Evolutionary conservation across 768 basidiomycete genomes (phyloP), one percentile per base, ranked within the genome.

Genomic region (Russula brevipes): DNA sequence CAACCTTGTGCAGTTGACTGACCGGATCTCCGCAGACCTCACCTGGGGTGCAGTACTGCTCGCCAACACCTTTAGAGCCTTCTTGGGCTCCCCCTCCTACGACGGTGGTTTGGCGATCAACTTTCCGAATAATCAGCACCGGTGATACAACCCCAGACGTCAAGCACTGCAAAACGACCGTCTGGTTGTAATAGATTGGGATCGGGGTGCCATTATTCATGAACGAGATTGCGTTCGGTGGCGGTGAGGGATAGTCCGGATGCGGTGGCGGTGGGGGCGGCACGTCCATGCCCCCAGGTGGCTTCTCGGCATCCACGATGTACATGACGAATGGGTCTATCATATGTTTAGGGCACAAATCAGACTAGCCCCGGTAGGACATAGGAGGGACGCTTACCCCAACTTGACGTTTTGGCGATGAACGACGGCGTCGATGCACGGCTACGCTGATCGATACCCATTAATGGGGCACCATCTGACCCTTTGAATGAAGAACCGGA

Each of bases 101-200:
- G 42, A 89, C 94, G 8, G 85, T 90, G 2, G 91, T 92, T 68
- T 87, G 89, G 69, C 89, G 87, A 70, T 97, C 95, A 57, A 97
- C 91, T 70, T 94, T 93, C 59, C 96, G 90, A 68, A 98, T 89
- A 75, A 98, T 89, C 49, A 98, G 80, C 45, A 94, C 86, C 10
- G 96, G 96, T 62, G 91, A 92, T 69, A 96, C 90, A 47, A 94
- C 89, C 35, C 94, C 96, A 3, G 96, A 96, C 1, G 90, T 90
- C 67, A 96, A 79, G 70, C 94, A 98, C 72, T 98, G 96, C 41
- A 98, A 75, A 36, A 98, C 92, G 52, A 98, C 89, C 1, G 93
- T 94, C 73, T 95, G 91, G 72, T 98, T 98, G 80, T 98, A 98
- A 75, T 94, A 93, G 61, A 98, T 87, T 17, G 94, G 88, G 52